phyloP scores from a whole-genome alignment of 1,284 basidiomycete genomes.

The Cutaneotrichosporon sp. region DNA sequence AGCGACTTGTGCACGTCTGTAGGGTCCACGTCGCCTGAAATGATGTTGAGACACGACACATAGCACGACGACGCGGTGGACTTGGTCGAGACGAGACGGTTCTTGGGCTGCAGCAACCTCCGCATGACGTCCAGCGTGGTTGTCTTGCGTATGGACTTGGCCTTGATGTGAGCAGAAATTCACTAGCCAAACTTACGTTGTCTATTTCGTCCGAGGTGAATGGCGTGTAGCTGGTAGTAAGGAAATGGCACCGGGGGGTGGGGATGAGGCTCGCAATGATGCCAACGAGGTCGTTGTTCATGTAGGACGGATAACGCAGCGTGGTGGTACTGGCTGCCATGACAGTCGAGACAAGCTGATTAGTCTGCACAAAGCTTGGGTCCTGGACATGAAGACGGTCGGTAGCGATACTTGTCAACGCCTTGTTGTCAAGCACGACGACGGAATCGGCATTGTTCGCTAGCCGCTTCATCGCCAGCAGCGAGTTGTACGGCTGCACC shows the following conservation, averaged over 20 bases:
- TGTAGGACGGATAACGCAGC: slow-evolving; percentile 94
- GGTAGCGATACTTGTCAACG: slow-evolving; percentile 82
- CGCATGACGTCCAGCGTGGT: slow-evolving; percentile 99
- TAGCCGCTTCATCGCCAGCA: slow-evolving; percentile 90
- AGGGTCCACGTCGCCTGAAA: slow-evolving; percentile 96
- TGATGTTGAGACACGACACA: slow-evolving; percentile 97
- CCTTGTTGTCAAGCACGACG: slow-evolving; percentile 95
- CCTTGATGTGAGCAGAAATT: slow-evolving; percentile 50
- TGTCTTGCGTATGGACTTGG: slow-evolving; percentile 82
- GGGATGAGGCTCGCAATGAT: slow-evolving; percentile 97
- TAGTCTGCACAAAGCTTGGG: slow-evolving; percentile 89
- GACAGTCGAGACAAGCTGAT: slow-evolving; percentile 66
- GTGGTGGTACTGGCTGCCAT: slow-evolving; percentile 90
- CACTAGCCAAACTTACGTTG: slow-evolving; percentile 56
- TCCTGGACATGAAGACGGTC: slow-evolving; percentile 87
- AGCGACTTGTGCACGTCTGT: slow-evolving; percentile 98
- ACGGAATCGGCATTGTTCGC: slow-evolving; percentile 96
- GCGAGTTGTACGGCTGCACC: slow-evolving; percentile 94
- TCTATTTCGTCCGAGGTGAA: slow-evolving; percentile 95
- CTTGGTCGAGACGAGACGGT: slow-evolving; percentile 94
- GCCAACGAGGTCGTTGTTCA: slow-evolving; percentile 98
- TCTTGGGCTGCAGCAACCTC: slow-evolving; percentile 93
- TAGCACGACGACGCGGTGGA: slow-evolving; percentile 89
- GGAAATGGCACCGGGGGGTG: slow-evolving; percentile 97
- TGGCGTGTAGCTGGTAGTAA: slow-evolving; percentile 99